Conservation (phyloP, 345 rosid genomes). For the Linum usitatissimum region DNA sequence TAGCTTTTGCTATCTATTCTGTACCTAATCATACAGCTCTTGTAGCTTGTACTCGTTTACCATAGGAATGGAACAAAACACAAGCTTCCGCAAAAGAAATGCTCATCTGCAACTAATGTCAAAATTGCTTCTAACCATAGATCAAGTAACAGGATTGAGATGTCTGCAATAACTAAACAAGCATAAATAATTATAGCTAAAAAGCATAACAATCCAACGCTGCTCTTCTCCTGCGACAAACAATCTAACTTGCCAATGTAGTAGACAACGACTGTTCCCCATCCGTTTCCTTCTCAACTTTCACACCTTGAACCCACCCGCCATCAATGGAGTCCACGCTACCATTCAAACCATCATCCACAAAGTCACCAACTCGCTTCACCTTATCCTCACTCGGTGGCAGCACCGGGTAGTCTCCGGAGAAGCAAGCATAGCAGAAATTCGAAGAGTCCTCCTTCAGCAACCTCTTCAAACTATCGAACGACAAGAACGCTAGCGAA, state of each 20-base stretch:
- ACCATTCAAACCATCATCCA: slow-evolving; percentile 86
- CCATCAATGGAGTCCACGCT: slow-evolving; percentile 55
- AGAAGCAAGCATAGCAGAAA: slow-evolving; percentile 88
- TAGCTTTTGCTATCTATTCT: too few relatives aligned
- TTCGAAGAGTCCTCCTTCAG: slow-evolving; percentile 40
- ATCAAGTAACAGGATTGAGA: too few relatives aligned
- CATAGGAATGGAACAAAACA: too few relatives aligned
- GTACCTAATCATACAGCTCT: too few relatives aligned
- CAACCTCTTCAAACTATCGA: slow-evolving; percentile 51
- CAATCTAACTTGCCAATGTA: not conserved
- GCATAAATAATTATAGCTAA: too few relatives aligned
- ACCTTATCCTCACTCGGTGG: slow-evolving; percentile 54
- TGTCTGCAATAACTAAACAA: too few relatives aligned
- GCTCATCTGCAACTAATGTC: too few relatives aligned
- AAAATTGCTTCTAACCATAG: too few relatives aligned
- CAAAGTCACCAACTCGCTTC: slow-evolving; percentile 71
- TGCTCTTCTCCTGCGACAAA: too few relatives aligned
- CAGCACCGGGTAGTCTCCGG: slow-evolving; percentile 76
- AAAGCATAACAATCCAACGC: too few relatives aligned
- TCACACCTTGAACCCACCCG: slow-evolving; percentile 54
- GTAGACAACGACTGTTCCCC: not conserved
- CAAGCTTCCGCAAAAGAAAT: too few relatives aligned
- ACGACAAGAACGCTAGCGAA: slow-evolving; percentile 68
- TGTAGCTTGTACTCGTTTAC: too few relatives aligned
- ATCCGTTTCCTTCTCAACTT: not conserved